Percentiles rank a stretch among this genome's conserved stretches.
These are phyloP conservation scores for Vigna angularis DNA, from an alignment of 306 rosid genomes.

Conservation along the genomic window DNA sequence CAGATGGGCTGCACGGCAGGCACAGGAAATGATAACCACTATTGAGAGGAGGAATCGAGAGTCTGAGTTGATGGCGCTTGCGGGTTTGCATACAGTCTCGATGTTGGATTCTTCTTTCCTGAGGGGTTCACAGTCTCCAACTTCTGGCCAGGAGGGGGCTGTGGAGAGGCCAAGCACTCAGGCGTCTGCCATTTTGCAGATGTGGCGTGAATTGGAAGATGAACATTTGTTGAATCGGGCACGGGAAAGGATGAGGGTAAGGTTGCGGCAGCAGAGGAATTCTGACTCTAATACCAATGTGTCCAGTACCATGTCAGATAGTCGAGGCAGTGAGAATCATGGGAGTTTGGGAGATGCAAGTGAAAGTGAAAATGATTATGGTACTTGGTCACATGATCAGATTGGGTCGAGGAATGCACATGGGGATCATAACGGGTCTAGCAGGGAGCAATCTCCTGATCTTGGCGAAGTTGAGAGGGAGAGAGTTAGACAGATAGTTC, in stretches of 20 bases:
- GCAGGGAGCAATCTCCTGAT: slow-evolving; percentile 99
- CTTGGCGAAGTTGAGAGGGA: slow-evolving; percentile 99
- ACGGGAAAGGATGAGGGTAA: slow-evolving; percentile 88
- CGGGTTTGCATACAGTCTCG: slow-evolving; percentile 92
- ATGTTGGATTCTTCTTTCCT: slow-evolving; percentile 94
- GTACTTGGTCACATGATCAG: slow-evolving; percentile 86
- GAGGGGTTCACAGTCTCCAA: slow-evolving; percentile 94
- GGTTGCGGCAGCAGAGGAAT: slow-evolving; percentile 80
- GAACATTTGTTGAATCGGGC: slow-evolving; percentile 88
- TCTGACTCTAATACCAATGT: slow-evolving; percentile 75
- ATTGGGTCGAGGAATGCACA: slow-evolving; percentile 64
- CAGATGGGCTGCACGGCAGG: slow-evolving; percentile 98
- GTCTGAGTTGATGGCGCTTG: slow-evolving; percentile 97
- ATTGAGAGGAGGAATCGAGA: slow-evolving; percentile 98
- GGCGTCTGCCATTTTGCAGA: slow-evolving; percentile 89
- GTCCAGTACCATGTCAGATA: slow-evolving; percentile 74
- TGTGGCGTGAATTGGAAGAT: slow-evolving; percentile 99
- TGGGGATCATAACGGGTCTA: slow-evolving; percentile 67
- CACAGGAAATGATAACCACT: slow-evolving; percentile 99
- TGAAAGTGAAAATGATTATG: slow-evolving; percentile 95
- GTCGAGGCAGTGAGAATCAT: slow-evolving; percentile 85
- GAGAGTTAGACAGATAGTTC: slow-evolving; percentile 94
- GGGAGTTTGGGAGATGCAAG: slow-evolving; percentile 90
- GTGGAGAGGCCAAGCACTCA: slow-evolving; percentile 93
- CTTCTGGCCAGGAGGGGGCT: slow-evolving; percentile 84